Evolutionary conservation across 2,329 filamentous ascomycete genomes (phyloP), one percentile per base, ranked within the genome.

Genomic region (Monosporascus sp.): DNA sequence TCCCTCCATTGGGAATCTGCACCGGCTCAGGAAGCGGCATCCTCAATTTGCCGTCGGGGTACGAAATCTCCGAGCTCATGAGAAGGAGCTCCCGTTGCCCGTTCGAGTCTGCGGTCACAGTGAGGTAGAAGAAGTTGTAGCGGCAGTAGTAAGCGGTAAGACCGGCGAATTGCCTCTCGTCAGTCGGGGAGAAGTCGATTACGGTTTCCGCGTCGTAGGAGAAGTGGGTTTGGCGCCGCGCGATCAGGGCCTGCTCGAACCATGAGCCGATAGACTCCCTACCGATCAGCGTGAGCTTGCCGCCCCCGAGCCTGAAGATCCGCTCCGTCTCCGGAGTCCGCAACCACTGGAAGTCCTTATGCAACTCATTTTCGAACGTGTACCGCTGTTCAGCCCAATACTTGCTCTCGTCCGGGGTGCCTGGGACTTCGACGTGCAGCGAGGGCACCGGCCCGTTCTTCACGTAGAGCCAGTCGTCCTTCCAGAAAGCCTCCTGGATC

Each of bases 51-150:
- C 79, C 77, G 4, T 77, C 70, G 0, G 82, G 82, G 67, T 71
- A 84, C 0, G 80, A 83, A 0, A 70, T 76, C 59, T 85, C 79
- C 0, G 81, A 84, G 20, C 72, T 74, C 62, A 82, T 65, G 52
- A 85, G 75, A 17, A 82, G 73, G 7, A 86, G 70, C 64, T 86
- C 82, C 9, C 82, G 75, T 56, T 78, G 70, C 1, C 81, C 81
- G 51, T 82, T 76, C 0, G 76, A 69, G 59, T 81, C 69, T 0
- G 81, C 81, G 3, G 81, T 81, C 2, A 86, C 78, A 0, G 79
- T 75, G 6, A 86, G 72, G 59, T 85, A 86, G 70, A 83, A 85
- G 67, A 85, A 86, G 67, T 86, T 86, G 69, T 74, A 85, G 3
- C 82, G 79, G 62, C 77, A 81, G 68, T 86, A 86, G 66, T 86